Percentiles rank a stretch among this genome's conserved stretches.
Evolutionary conservation across 1,284 basidiomycete genomes (phyloP).

Genomic region (Tilletia walkeri): DNA sequence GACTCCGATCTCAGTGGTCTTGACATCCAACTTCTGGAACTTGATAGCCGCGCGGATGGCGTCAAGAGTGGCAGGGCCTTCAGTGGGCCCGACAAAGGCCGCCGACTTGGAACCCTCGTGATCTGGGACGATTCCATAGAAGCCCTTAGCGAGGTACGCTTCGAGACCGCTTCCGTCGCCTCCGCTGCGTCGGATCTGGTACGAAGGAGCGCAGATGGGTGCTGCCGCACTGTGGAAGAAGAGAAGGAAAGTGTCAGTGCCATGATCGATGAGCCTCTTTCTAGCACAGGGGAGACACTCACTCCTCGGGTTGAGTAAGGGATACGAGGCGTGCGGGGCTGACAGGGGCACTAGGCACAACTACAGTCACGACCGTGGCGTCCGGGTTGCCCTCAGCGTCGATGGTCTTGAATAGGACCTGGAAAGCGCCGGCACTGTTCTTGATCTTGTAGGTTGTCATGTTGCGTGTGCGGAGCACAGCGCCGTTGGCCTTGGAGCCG

Average conservation of each 20-base stretch:
- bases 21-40: neutral
- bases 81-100: constrained; percentile 23
- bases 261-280: too few relatives aligned
- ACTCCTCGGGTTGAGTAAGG: constrained; percentile 19
- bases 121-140: constrained; percentile 22
- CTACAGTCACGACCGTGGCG: constrained; percentile 24
- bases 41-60: constrained; percentile 17
- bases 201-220: constrained; percentile 19
- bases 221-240: neutral
- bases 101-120: constrained; percentile 23
- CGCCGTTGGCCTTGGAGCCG: neutral
- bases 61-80: constrained; percentile 24
- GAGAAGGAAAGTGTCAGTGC: too few relatives aligned
- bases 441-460: constrained; percentile 10
- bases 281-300: too few relatives aligned
- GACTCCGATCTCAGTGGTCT: constrained; percentile 18
- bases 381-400: constrained; percentile 19
- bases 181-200: constrained; percentile 15
- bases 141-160: constrained; percentile 17
- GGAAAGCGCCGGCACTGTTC: constrained; percentile 10
- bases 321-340: constrained; percentile 18
- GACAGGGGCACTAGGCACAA: constrained; percentile 14
- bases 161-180: neutral
- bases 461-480: constrained; percentile 1
- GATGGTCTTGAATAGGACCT: constrained; percentile 20